Conservation (phyloP, 2,329 filamentous ascomycete species). For the Fusarium keratoplasticum region DNA sequence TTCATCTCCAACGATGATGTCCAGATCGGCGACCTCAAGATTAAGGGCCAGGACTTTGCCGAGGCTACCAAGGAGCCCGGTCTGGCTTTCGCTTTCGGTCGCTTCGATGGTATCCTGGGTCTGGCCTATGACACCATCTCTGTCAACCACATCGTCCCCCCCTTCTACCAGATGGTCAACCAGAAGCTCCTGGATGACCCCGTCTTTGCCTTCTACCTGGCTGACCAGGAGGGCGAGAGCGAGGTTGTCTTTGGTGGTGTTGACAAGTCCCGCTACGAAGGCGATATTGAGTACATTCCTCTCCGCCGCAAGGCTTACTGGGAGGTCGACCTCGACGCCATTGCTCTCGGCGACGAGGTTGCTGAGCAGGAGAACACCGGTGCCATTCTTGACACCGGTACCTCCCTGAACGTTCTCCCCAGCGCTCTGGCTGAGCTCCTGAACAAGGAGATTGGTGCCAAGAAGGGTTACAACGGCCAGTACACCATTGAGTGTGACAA, state of each 20-base stretch:
- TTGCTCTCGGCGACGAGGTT: conserved; percentile 86
- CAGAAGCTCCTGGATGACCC: conserved; percentile 91
- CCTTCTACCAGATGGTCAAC: conserved; percentile 96
- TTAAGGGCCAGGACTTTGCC: conserved; percentile 93
- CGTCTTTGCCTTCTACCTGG: conserved; percentile 97
- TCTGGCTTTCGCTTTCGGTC: conserved; percentile 95
- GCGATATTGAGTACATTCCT: conserved; percentile 92
- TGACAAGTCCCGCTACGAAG: conserved; percentile 82
- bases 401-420: conserved; percentile 95
- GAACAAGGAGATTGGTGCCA: conserved; percentile 97
- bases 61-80: conserved; percentile 97
- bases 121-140: conserved; percentile 95
- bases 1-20: conserved; percentile 92
- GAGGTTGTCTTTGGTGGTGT: conserved; percentile 92
- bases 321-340: conserved; percentile 96
- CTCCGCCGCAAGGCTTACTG: conserved; percentile 99
- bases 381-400: conserved; percentile 97
- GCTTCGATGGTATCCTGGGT: conserved; percentile 96
- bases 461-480: conserved; percentile 97
- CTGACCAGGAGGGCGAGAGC: conserved; percentile 78
- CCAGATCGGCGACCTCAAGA: conserved; percentile 86
- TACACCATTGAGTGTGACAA: conserved; percentile 92
- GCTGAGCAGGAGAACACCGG: conserved; percentile 95
- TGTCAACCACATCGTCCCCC: conserved; percentile 94
- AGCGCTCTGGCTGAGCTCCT: conserved; percentile 92